phyloP scores from a whole-genome alignment of 2,329 filamentous ascomycete species.

The Penicillium brevicompactum region DNA sequence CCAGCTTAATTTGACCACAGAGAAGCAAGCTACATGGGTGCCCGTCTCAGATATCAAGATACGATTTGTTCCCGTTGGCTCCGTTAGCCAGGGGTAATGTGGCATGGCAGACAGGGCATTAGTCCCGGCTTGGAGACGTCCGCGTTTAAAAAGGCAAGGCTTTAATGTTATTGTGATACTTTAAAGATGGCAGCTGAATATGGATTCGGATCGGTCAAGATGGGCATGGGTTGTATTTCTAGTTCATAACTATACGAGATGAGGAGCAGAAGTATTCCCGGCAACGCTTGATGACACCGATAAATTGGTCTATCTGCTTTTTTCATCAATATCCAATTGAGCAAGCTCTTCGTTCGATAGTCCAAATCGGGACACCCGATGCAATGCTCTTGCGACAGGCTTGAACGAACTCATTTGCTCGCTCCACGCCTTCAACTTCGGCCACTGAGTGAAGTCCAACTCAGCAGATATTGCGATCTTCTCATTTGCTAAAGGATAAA shows the following conservation, averaged over 20 bases:
- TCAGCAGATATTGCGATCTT: neutral
- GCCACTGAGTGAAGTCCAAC: neutral
- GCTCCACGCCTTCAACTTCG: neutral
- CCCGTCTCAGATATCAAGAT: neutral
- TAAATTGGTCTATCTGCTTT: too few species aligned
- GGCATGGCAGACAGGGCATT: too few species aligned
- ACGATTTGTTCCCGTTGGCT: neutral
- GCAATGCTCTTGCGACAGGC: neutral
- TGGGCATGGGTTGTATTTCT: too few species aligned
- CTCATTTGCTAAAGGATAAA: neutral
- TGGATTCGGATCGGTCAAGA: too few species aligned
- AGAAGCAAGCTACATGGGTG: neutral
- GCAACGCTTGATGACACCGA: too few species aligned
- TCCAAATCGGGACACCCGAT: neutral
- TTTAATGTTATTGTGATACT: too few species aligned
- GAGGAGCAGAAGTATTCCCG: too few species aligned
- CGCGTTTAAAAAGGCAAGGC: too few species aligned
- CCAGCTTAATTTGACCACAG: neutral
- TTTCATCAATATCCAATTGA: neutral
- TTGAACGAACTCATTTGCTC: neutral
- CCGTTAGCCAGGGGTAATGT: too few species aligned
- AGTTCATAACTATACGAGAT: too few species aligned
- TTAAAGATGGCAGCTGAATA: too few species aligned
- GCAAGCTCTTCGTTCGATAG: neutral
- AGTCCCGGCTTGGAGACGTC: too few species aligned